Evolutionary conservation across 1,284 basidiomycete genomes (phyloP).

Genomic region (Rhodotorula sp.): DNA sequence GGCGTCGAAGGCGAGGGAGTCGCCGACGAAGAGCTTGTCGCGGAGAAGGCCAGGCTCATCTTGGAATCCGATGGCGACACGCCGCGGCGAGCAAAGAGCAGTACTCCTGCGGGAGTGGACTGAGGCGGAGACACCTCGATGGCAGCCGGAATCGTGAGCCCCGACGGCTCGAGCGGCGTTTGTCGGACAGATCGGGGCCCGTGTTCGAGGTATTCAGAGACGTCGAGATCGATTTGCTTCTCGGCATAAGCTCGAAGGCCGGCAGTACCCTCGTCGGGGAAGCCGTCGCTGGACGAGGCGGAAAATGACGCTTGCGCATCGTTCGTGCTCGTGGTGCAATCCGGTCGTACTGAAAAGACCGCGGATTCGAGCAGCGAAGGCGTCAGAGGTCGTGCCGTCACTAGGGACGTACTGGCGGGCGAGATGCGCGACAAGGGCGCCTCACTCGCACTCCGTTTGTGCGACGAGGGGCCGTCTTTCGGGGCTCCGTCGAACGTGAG

Average conservation of each 20-base stretch:
- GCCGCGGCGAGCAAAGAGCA: constrained; percentile 6
- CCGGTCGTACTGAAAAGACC: no score
- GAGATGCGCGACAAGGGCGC: background rate
- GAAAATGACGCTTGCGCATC: constrained; percentile 4
- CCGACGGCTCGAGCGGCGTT: background rate
- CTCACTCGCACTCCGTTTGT: background rate
- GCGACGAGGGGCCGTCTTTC: background rate
- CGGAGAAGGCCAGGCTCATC: constrained; percentile 9
- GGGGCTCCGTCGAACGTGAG: no score
- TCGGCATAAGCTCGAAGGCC: constrained; percentile 6
- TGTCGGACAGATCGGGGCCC: background rate
- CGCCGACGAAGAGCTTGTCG: background rate
- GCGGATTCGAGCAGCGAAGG: constrained; percentile 46
- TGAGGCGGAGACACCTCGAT: background rate
- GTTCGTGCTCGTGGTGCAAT: no score
- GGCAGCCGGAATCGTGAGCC: background rate
- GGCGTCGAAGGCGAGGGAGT: constrained; percentile 5
- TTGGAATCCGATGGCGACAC: constrained; percentile 15
- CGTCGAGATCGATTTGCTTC: background rate
- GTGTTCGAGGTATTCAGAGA: background rate
- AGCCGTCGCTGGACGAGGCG: constrained; percentile 11
- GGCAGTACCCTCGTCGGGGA: constrained; percentile 12
- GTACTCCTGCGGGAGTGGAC: constrained; percentile 10
- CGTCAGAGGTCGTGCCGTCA: background rate
- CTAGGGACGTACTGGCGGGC: background rate